Evolutionary conservation across 495 filamentous ascomycete genomes (phyloP), one percentile per base, ranked within the genome.

Genomic region (Podospora comata): DNA sequence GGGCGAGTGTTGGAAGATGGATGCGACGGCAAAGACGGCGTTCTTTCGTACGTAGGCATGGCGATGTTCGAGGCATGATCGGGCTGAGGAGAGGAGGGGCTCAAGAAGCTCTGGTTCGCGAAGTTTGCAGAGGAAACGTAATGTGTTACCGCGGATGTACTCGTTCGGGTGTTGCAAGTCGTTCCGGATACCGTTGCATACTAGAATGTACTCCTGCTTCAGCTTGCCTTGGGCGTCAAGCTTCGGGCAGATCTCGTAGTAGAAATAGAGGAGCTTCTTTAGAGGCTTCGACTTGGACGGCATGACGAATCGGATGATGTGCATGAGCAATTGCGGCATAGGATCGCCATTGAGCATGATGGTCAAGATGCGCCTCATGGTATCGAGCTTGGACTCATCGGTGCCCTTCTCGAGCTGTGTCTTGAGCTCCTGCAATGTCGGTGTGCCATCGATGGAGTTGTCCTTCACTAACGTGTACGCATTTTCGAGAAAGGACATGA

Each of bases 221-320:
- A 98, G 82, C 84, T 97, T 98, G 74, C 96, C 96, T 70, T 81
- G 88, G 27, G 89, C 83, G 79, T 98, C 96, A 56, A 89, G 89
- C 79, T 99, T 99, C 28, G 96, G 96, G 78, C 95, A 98, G 74
- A 98, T 94, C 81, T 99, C 96, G 79, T 97, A 97, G 83, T 97
- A 99, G 79, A 98, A 94, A 81, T 99, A 99, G 18, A 99, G 86
- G 56, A 99, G 82, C 82, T 98, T 98, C 86, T 99, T 99, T 73
- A 99, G 83, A n/a, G 88, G 82, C 80, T 98, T 98, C 81, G 89
- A 92, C 83, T 92, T 97, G 66, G 92, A 94, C 1, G 96, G 96
- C 96, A 98, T 98, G 71, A 99, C 92, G 79, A 98, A 98, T 79
- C 95, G 91, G 82, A 99, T 98, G 75, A 99, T 98, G 81, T 97